Evolutionary conservation across 208 protist species (phyloP), one percentile per base, ranked within the genome.

Genomic region (Tritrichomonas foetus): DNA sequence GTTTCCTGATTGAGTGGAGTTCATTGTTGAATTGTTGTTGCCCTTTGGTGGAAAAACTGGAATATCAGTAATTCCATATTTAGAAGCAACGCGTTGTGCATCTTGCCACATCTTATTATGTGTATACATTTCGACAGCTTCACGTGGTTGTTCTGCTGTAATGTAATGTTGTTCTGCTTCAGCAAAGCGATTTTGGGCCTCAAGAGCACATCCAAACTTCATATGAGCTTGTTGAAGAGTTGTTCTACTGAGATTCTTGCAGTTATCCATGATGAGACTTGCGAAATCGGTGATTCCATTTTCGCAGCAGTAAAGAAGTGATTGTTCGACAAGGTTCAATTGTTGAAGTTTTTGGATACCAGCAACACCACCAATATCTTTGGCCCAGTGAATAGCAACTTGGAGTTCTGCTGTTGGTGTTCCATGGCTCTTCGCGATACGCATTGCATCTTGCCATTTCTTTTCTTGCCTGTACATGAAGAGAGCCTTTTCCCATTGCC

Each of bases 381-480:
- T 50, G 20, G 74, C 74, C 74, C 74, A 82, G 3, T 82, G 30
- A 20, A 82, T 50, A 36, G 74, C 74, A 20, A 82, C 41, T 30
- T 82, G n/a, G 5, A 82, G 11, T 5, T 82, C 74, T 13, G 36
- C 69, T 9, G 47, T 41, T 53, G 33, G 33, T 11, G 9, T 14
- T 53, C 74, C 74, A 44, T 82, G 50, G 11, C 50, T 47, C 41
- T 82, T 82, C 0, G 74, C 74, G 33, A 82, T 50, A 47, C 74
- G n/a, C 1, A 82, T 8, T 30, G 74, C 74, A 53, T 82, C 74
- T 44, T 47, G 14, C 41, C 33, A 82, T 44, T 82, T 82, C 74
- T 82, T 82, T 36, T 82, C 74, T 44, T 82, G 74, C 3, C n/a
- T n/a, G 41, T 82, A 82, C 74, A 82, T 82, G 41, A 82, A 82